phyloP scores from a whole-genome alignment of 179 eudicot genomes.

The Actinidia polygama region DNA sequence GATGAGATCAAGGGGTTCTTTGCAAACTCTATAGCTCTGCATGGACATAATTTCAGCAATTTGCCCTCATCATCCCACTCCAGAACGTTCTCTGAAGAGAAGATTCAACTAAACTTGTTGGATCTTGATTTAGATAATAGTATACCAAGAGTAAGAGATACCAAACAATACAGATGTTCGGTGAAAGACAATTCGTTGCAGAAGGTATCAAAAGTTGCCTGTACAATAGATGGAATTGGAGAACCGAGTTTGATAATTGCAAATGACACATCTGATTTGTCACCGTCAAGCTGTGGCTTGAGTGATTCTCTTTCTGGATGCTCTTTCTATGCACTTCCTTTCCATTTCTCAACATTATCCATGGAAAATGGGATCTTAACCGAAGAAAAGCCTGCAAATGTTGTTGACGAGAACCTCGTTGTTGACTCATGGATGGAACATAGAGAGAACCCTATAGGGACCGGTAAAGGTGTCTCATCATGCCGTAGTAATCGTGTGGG shows the following conservation, averaged over 20 bases:
- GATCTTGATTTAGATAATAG: constrained; percentile 30
- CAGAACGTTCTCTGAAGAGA: constrained; percentile 32
- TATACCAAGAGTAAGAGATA: constrained; percentile 5
- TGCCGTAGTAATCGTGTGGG: constrained; percentile 21
- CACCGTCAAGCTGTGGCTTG: constrained; percentile 18
- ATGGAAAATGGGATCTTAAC: constrained; percentile 3
- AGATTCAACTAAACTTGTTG: constrained; percentile 27
- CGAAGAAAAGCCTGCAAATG: constrained; percentile 15
- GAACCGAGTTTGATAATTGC: constrained; percentile 13
- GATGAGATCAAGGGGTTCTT: constrained; percentile 51
- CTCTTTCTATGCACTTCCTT: constrained; percentile 18
- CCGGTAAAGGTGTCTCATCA: constrained; percentile 12
- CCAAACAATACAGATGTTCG: constrained; percentile 25
- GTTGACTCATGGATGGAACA: constrained; percentile 20
- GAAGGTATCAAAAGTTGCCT: constrained; percentile 10
- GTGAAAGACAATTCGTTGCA: not conserved
- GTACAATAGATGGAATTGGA: constrained; percentile 8
- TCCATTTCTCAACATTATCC: constrained; percentile 18
- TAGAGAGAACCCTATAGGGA: constrained; percentile 5
- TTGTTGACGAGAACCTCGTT: constrained; percentile 21
- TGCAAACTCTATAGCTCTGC: constrained; percentile 47
- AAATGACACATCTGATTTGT: constrained; percentile 18
- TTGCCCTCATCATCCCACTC: constrained; percentile 30
- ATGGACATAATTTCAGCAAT: constrained; percentile 31
- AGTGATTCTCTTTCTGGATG: constrained; percentile 24